Conservation (phyloP, 305 asterid species). For the Fraxinus nigra region DNA sequence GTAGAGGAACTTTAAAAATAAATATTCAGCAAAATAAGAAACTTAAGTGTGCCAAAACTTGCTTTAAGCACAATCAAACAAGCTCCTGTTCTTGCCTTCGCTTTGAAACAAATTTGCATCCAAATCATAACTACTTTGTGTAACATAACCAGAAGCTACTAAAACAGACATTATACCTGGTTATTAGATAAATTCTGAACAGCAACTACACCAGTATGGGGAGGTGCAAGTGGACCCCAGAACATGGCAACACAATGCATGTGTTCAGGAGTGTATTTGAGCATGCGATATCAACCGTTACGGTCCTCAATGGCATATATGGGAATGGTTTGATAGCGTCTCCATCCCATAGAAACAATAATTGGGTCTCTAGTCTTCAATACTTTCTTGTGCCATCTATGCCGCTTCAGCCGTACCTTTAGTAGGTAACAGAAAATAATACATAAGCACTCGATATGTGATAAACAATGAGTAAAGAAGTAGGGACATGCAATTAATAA, state of each 20-base stretch:
- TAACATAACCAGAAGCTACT: neutral
- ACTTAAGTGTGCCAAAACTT: neutral
- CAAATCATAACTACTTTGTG: neutral
- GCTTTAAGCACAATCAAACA: neutral
- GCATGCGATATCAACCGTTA: slow-evolving; percentile 94
- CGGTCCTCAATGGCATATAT: slow-evolving; percentile 86
- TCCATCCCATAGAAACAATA: slow-evolving; percentile 96
- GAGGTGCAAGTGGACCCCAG: slow-evolving; percentile 99
- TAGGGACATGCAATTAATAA: neutral
- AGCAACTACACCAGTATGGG: slow-evolving; percentile 86
- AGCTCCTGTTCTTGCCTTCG: neutral
- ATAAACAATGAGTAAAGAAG: neutral
- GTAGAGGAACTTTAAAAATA: neutral
- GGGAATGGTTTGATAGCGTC: slow-evolving; percentile 94
- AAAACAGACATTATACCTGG: slow-evolving; percentile 45
- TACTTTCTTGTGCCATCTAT: slow-evolving; percentile 96
- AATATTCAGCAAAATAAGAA: neutral
- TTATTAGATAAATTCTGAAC: slow-evolving; percentile 81
- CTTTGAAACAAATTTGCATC: neutral
- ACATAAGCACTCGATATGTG: neutral
- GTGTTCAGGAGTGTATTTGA: slow-evolving; percentile 95
- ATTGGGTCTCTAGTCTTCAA: slow-evolving; percentile 94
- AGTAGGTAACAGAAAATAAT: slow-evolving; percentile 9
- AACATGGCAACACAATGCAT: slow-evolving; percentile 99
- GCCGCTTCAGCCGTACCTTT: slow-evolving; percentile 84